phyloP scores from a whole-genome alignment of 805 yeast species.

The Zygotorulaspora sp. region DNA sequence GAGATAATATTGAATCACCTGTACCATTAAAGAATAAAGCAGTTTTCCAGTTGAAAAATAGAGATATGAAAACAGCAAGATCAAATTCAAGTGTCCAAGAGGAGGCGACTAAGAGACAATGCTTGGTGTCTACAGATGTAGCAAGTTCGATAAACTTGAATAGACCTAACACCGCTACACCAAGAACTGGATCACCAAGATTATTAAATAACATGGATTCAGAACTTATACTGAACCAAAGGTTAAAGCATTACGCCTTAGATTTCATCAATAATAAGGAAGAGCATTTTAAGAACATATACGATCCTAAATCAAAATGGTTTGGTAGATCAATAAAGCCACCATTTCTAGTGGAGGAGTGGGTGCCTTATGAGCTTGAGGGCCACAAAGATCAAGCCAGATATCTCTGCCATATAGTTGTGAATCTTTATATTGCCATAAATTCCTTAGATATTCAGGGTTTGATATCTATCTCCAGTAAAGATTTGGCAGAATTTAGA shows the following conservation, averaged over 20 bases:
- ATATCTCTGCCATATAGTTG: conserved; percentile 73
- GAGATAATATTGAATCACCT: conserved; percentile 25
- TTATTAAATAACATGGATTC: conserved; percentile 23
- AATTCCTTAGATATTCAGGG: conserved; percentile 73
- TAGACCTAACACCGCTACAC: conserved; percentile 27
- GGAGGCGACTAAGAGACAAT: conserved; percentile 17
- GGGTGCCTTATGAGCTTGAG: conserved; percentile 75
- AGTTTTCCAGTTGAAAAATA: conserved; percentile 15
- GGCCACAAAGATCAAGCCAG: conserved; percentile 60
- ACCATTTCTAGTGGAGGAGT: conserved; percentile 30
- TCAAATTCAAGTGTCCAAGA: conserved; percentile 20
- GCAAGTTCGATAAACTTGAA: conserved; percentile 1
- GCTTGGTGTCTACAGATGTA: conserved; percentile 11
- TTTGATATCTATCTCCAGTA: conserved; percentile 57
- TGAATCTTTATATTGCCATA: conserved; percentile 74
- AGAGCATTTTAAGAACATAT: conserved; percentile 28
- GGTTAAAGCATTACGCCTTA: conserved; percentile 42
- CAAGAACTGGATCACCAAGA: conserved; percentile 16
- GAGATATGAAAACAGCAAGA: conserved; percentile 19
- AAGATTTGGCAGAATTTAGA: conserved; percentile 52
- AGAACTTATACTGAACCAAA: conserved; percentile 25
- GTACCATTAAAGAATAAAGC: conserved; percentile 25
- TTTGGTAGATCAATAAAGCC: conserved; percentile 37
- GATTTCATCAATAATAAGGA: conserved; percentile 48
- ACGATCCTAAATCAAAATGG: conserved; percentile 39